phyloP scores from a whole-genome alignment of 495 filamentous ascomycete genomes.

The Annulohypoxylon maeteangense region DNA sequence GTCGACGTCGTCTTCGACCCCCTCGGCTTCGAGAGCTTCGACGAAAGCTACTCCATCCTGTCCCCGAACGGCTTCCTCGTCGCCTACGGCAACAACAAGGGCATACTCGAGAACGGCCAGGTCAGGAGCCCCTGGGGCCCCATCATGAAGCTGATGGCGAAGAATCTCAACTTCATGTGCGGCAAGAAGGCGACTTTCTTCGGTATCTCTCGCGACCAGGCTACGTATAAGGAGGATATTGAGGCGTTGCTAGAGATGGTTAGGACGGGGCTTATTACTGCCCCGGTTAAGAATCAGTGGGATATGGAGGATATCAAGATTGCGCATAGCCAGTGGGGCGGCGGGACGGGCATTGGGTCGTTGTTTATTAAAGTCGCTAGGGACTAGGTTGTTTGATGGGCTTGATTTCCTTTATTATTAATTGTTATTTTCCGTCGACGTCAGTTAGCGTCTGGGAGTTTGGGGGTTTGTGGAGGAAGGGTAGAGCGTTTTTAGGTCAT shows the following conservation, averaged over 20 bases:
- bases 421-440: not conserved
- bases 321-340: slow-evolving; percentile 54
- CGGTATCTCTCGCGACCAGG: slow-evolving; percentile 48
- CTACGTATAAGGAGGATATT: slow-evolving; percentile 47
- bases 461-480: not conserved
- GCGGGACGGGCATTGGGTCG: slow-evolving; percentile 49
- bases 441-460: not conserved
- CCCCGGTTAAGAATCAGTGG: slow-evolving; percentile 54
- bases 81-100: slow-evolving; percentile 46
- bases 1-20: slow-evolving; percentile 57
- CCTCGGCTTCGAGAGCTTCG: slow-evolving; percentile 58
- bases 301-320: slow-evolving; percentile 54
- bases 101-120: slow-evolving; percentile 23
- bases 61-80: slow-evolving; percentile 33
- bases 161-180: slow-evolving; percentile 39
- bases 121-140: slow-evolving; percentile 24
- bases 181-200: slow-evolving; percentile 50
- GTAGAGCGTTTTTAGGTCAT: not conserved
- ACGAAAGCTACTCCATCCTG: slow-evolving; percentile 56
- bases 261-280: slow-evolving; percentile 49
- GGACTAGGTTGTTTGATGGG: not conserved
- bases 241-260: slow-evolving; percentile 48
- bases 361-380: slow-evolving; percentile 48
- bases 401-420: not conserved
- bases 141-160: slow-evolving; percentile 42